Evolutionary conservation across 257 asterid genomes (phyloP).

Genomic region (Forsythia viridissima): DNA sequence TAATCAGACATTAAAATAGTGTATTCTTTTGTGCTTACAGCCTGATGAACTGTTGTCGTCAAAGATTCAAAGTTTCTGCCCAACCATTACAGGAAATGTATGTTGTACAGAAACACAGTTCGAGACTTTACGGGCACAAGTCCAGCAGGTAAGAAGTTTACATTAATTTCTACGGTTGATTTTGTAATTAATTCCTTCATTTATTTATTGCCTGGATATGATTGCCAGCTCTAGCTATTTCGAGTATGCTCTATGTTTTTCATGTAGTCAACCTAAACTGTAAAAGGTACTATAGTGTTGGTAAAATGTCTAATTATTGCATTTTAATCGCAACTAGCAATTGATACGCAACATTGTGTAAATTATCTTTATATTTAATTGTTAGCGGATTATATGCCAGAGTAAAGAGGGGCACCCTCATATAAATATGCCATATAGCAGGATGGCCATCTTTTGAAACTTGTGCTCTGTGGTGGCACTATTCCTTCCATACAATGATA

Average conservation of each 20-base stretch:
- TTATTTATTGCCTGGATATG: too few species aligned
- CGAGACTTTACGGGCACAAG: constrained; percentile 77
- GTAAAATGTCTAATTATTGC: too few species aligned
- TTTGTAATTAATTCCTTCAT: neutral
- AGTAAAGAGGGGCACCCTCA: too few species aligned
- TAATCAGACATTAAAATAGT: neutral
- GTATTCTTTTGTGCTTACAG: constrained; percentile 42
- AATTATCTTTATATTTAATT: too few species aligned
- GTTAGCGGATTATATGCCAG: too few species aligned
- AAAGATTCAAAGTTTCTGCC: constrained; percentile 94
- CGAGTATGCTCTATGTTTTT: too few species aligned
- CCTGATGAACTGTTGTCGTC: constrained; percentile 77
- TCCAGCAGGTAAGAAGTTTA: constrained; percentile 76
- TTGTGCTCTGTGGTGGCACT: neutral
- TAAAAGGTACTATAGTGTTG: too few species aligned
- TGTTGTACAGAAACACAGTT: constrained; percentile 92
- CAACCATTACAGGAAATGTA: constrained; percentile 85
- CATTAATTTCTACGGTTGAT: constrained; percentile 12
- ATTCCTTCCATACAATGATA: neutral
- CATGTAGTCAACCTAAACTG: too few species aligned
- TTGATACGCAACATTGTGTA: too few species aligned
- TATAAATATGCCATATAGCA: too few species aligned
- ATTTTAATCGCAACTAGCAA: too few species aligned
- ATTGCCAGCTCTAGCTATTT: too few species aligned
- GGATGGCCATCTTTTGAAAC: neutral